Base-by-base conservation (phyloP, 2,329 filamentous ascomycete species). In the Fusarium sp. region DNA sequence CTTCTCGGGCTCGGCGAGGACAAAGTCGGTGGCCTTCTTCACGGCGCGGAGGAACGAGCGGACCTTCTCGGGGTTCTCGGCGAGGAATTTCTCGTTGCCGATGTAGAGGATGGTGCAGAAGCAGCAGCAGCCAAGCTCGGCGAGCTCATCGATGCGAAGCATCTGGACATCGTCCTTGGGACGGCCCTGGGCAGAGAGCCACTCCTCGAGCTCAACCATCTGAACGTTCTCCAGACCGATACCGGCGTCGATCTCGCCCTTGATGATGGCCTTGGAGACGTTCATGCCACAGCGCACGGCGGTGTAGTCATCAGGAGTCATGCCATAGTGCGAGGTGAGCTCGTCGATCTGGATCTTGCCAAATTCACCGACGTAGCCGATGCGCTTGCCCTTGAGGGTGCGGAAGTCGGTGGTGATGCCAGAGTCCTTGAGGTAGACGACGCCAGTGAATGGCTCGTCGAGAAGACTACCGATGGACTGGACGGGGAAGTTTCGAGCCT, bases 301-400 rank as follows among this genome's bases (percentile, higher is more conserved):
- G 2, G 90, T 93, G 85, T 94, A 94, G 83, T 94, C 92, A 10
- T 84, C 82, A 0, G 92, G 89, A 3, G 87, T 86, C 89, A 94
- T 93, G 79, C 91, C 91, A 79, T 94, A 94, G 86, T 94, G 89
- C 49, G 90, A 90, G 54, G 92, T 94, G 69, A 94, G 87, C 79
- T 94, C 93, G 79, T 94, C 93, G 74, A 94, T 94, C 83, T 94
- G 92, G 79, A 94, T 94, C 88, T 92, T 94, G 82, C 92, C 92
- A 72, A 94, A 94, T 80, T 94, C 92, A 76, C 92, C 92, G 63
- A 94, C 92, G 74, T 94, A 94, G 79, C 92, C 92, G 79, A 94
- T 94, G 29, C 87, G 89, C 84, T 93, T 94, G 74, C 91, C 92
- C 82, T 91, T 92, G 75, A 94, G 88, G 44, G 91, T 91, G 79